A percentile compares a stretch with the other conserved stretches of the same genome.
Conservation (phyloP, 805 yeast genomes). For the Metschnikowia borealis region DNA sequence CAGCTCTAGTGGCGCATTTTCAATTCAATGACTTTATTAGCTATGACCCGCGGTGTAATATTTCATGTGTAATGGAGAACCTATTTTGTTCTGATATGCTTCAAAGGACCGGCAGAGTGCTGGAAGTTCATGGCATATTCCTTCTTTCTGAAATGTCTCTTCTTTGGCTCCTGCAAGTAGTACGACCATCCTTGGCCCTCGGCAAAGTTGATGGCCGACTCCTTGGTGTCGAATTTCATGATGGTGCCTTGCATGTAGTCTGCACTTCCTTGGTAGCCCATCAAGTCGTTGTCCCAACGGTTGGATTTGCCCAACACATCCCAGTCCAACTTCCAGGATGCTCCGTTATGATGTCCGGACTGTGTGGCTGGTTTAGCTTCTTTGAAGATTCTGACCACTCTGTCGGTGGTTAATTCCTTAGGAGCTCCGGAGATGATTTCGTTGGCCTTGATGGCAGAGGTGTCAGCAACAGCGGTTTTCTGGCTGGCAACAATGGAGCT, state of each 20-base stretch:
- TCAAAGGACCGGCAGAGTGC: conserved; percentile 67
- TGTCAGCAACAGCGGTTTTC: conserved; percentile 24
- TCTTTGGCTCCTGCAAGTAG: conserved; percentile 77
- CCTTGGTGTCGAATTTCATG: conserved; percentile 69
- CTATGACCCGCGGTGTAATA: conserved; percentile 1
- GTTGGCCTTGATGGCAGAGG: conserved; percentile 32
- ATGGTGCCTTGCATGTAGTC: conserved; percentile 81
- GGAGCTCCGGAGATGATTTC: conserved; percentile 80
- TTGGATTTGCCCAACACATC: conserved; percentile 71
- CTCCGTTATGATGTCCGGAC: conserved; percentile 55
- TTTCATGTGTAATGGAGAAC: neutral
- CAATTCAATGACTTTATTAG: neutral
- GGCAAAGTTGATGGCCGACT: conserved; percentile 75
- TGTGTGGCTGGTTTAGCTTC: conserved; percentile 81
- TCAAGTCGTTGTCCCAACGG: conserved; percentile 86
- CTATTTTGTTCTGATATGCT: conserved; percentile 77
- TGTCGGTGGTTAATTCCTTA: conserved; percentile 49
- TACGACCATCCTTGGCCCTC: conserved; percentile 83
- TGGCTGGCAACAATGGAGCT: conserved; percentile 17
- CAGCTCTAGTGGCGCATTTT: neutral
- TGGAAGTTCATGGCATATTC: conserved; percentile 68
- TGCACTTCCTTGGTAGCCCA: conserved; percentile 77
- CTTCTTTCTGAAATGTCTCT: conserved; percentile 68
- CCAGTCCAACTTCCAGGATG: conserved; percentile 78
- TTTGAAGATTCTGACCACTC: conserved; percentile 73